These are phyloP conservation scores for Pueraria montana DNA, from an alignment of 306 rosid genomes.

Conservation along the genomic window DNA sequence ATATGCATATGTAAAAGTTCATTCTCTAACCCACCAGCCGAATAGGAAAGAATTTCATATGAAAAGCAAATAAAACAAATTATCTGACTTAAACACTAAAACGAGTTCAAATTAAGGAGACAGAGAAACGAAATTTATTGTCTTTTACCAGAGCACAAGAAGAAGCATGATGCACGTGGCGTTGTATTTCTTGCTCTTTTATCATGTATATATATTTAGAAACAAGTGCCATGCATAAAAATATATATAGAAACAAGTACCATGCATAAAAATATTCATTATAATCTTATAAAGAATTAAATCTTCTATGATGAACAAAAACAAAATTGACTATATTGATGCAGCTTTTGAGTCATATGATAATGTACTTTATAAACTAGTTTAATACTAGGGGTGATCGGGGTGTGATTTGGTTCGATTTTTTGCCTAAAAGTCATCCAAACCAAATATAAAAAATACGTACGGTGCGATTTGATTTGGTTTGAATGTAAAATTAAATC, in stretches of 20 bases:
- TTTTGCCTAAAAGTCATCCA: too few relatives aligned
- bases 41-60: not conserved
- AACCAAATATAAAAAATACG: too few relatives aligned
- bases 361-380: conserved; percentile 25
- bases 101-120: not conserved
- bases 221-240: conserved; percentile 29
- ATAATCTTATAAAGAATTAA: too few relatives aligned
- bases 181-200: conserved; percentile 42
- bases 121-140: conserved; percentile 6
- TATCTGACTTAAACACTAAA: not conserved
- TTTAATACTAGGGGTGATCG: too few relatives aligned
- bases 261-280: conserved; percentile 15
- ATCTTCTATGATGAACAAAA: too few relatives aligned
- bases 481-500: too few relatives aligned
- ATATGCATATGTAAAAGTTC: not conserved
- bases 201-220: conserved; percentile 30
- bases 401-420: too few relatives aligned
- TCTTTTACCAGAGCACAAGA: conserved; percentile 16
- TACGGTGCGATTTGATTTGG: too few relatives aligned
- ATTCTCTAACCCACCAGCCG: not conserved
- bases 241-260: conserved; percentile 40
- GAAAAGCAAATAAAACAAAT: conserved; percentile 9
- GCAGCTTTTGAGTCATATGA: conserved; percentile 35
- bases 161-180: conserved; percentile 44
- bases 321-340: too few relatives aligned